Evolutionary conservation across 192 early-diverging fungal genomes (phyloP), one percentile per base, ranked within the genome.

Genomic region (Umbelopsis ramanniana): DNA sequence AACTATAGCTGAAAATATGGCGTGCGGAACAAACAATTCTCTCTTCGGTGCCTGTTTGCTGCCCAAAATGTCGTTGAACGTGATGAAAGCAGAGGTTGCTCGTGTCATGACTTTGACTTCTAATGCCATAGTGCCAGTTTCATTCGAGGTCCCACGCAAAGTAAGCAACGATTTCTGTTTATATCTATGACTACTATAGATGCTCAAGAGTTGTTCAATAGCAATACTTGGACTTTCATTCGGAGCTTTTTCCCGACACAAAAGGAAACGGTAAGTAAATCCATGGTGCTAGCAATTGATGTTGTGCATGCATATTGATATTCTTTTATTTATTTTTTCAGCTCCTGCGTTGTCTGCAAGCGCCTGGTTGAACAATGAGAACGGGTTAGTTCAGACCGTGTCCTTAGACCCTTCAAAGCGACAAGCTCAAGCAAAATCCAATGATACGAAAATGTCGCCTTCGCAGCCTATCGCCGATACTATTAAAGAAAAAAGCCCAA

Each of bases 221-320:
- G 78, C 83, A 85, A 26, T 92, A 94, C 70, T 81, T 92, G 14
- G 94, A 95, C 66, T 97, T 94, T 69, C 92, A 96, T 72, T 73
- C 78, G 14, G 96, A 97, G 54, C 74, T 97, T 15, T 97, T 91
- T 72, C 96, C 96, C 22, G 92, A 94, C 19, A 95, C 96, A 15
- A 86, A 89, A 33, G 86, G 67, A 70, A 74, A 43, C 17, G 83
- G 78, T 78, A 74, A 0, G 48, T 50, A 46, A 46, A 69, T 19
- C 11, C 21, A 1, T 19, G n/a, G 14, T 17, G 11, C 3, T 29
- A 9, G 40, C 22, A 26, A 11, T 67, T 21, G 21, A 35, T 70
- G 11, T 11, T 6, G 8, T 40, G 5, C n/a, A 38, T 24, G 54
- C 15, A 9, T 46, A 70, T 71, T 71, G 38, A 45, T 43, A 23